A percentile compares a stretch with the other conserved stretches of the same genome.
Evolutionary conservation across 179 eudicot genomes (phyloP).

Genomic region (Beta macrorhiza): DNA sequence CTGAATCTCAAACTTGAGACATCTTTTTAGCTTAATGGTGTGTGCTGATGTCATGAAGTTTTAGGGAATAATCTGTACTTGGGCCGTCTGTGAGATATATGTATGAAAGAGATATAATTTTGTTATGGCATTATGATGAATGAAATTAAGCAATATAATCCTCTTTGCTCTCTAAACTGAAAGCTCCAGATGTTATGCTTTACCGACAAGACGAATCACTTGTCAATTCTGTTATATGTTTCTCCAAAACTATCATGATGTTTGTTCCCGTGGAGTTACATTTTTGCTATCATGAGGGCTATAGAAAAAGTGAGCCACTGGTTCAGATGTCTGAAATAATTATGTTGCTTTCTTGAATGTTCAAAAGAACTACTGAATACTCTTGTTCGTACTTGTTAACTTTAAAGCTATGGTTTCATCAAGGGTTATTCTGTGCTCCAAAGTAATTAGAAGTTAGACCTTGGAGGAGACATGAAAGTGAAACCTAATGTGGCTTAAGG

Average conservation of each 20-base stretch:
- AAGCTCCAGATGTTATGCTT: too few species aligned
- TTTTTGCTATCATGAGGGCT: neutral
- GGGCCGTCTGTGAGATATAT: too few species aligned
- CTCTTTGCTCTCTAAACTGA: too few species aligned
- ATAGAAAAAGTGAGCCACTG: neutral
- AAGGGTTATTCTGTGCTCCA: neutral
- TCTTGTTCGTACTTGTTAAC: neutral
- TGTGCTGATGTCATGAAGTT: too few species aligned
- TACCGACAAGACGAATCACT: too few species aligned
- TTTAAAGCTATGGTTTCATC: neutral
- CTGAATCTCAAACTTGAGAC: too few species aligned
- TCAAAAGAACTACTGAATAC: neutral
- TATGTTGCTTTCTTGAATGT: neutral
- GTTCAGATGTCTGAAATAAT: neutral
- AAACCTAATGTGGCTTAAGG: neutral
- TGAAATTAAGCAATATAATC: too few species aligned
- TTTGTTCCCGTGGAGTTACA: neutral
- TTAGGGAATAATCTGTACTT: too few species aligned
- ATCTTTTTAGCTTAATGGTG: too few species aligned
- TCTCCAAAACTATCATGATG: neutral
- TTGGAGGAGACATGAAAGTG: neutral
- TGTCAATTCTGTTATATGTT: neutral
- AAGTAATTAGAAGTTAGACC: neutral
- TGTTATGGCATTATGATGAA: too few species aligned
- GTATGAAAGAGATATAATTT: too few species aligned